A percentile compares a stretch with the other conserved stretches of the same genome.
Evolutionary conservation across 1,284 basidiomycete genomes (phyloP).

Genomic region (Dichomitus squalens): DNA sequence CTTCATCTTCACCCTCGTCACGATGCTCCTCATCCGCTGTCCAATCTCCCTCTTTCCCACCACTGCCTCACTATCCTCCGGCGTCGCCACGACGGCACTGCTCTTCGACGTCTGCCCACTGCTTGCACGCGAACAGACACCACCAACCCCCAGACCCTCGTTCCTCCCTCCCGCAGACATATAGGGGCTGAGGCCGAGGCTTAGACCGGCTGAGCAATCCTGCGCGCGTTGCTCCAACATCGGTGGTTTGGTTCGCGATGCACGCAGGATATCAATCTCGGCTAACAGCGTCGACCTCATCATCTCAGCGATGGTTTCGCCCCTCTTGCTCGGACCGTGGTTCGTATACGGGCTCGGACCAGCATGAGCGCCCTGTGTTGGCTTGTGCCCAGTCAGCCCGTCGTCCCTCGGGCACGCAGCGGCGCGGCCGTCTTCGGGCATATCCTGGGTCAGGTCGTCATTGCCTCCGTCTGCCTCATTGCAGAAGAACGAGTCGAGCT

Average conservation of each 20-base stretch:
- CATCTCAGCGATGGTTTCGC: constrained; percentile 2
- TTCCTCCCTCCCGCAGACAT: background rate
- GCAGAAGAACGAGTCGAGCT: constrained; percentile 31
- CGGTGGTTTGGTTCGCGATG: background rate
- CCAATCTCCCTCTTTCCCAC: background rate
- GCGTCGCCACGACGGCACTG: background rate
- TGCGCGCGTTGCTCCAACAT: background rate
- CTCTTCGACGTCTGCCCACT: background rate
- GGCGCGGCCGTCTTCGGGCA: background rate
- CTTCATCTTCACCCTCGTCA: background rate
- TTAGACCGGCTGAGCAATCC: background rate
- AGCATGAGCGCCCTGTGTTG: too few species aligned
- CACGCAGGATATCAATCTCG: background rate
- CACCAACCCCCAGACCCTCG: background rate
- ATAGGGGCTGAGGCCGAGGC: background rate
- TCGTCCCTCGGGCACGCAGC: background rate
- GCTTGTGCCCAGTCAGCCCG: background rate
- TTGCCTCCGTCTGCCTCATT: constrained; percentile 14
- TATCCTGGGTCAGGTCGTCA: too few species aligned
- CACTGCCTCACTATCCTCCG: background rate
- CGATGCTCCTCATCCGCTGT: background rate
- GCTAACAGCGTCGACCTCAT: background rate
- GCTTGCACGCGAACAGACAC: too few species aligned
- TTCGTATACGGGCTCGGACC: too few species aligned
- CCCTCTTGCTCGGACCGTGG: background rate